Evolutionary conservation across 495 filamentous ascomycete species (phyloP), one percentile per base, ranked within the genome.

Genomic region (Xylaria intraflava): DNA sequence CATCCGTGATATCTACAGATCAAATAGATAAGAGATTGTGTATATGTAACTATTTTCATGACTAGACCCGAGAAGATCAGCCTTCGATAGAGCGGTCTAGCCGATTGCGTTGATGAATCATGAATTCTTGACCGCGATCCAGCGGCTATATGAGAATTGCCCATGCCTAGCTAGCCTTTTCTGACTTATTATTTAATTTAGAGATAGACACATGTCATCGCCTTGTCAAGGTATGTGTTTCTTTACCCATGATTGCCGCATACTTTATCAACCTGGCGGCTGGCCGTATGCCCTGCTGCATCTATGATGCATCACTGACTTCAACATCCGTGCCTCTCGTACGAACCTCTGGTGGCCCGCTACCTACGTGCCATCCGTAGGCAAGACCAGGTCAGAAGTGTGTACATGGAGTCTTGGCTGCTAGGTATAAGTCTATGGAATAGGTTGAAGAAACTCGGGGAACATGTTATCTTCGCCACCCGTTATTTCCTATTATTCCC

Each of bases 101-200:
- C 33, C 12, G 33, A 3, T 19, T 44, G 30, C 10, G 6, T 22
- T 39, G 41, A 53, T 53, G 50, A 53, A 45, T 53, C 50, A 53
- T 53, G 16, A 17, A 46, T 26, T 6, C 14, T n/a, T 3, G 24
- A 29, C 22, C 30, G 16, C 12, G 12, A 7, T 11, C 16, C 22
- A 24, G n/a, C 12, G 6, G 38, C 38, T 24, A 1, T 9, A 10
- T 36, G 12, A n/a, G n/a, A n/a, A n/a, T n/a, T n/a, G n/a, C n/a
- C n/a, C n/a, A n/a, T n/a, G n/a, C n/a, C n/a, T n/a, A n/a, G n/a
- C n/a, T n/a, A n/a, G n/a, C n/a, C n/a, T n/a, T n/a, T n/a, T n/a
- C n/a, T n/a, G n/a, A n/a, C n/a, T n/a, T n/a, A n/a, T n/a, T n/a
- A n/a, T n/a, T n/a, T n/a, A 9, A 38, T 17, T 5, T 4, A 38